Conservation (phyloP, 306 rosid species). For the Acmispon strigosus region DNA sequence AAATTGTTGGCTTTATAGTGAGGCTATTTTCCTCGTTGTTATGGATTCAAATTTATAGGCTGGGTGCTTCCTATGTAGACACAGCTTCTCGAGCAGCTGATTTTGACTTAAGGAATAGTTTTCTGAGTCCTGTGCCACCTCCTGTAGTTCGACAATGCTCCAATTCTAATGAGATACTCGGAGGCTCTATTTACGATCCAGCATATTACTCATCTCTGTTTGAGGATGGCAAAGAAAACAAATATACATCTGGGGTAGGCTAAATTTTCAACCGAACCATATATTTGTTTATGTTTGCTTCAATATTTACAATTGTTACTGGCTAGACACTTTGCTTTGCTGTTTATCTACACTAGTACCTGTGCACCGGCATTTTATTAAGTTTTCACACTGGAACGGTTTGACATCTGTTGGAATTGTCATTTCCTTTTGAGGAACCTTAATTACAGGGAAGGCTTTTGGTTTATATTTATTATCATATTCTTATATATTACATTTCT, state of each 20-base stretch:
- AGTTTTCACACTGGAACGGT: constrained; percentile 1
- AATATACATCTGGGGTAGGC: constrained; percentile 45
- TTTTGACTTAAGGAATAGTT: constrained; percentile 69
- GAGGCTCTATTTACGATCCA: constrained; percentile 92
- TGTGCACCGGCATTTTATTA: not conserved
- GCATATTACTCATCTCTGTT: constrained; percentile 73
- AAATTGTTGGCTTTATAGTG: constrained; percentile 60
- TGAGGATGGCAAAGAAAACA: constrained; percentile 68
- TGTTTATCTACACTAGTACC: not conserved
- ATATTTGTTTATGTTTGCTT: constrained; percentile 5
- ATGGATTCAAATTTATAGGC: constrained; percentile 96
- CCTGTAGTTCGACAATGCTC: constrained; percentile 59
- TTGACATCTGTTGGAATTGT: not conserved
- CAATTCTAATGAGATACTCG: constrained; percentile 71
- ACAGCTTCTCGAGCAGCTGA: constrained; percentile 54
- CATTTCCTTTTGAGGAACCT: not conserved
- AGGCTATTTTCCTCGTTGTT: constrained; percentile 71
- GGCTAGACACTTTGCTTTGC: not conserved
- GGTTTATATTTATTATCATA: not conserved
- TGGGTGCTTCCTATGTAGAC: constrained; percentile 69
- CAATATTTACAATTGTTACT: not conserved
- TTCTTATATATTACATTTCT: not conserved
- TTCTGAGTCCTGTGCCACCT: constrained; percentile 75
- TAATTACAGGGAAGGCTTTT: not conserved
- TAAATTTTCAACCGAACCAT: constrained; percentile 11